Percentiles rank a stretch among this genome's conserved stretches.
Evolutionary conservation across 108 stramenopile genomes (phyloP).

Genomic region (Nitzschia putrida): DNA sequence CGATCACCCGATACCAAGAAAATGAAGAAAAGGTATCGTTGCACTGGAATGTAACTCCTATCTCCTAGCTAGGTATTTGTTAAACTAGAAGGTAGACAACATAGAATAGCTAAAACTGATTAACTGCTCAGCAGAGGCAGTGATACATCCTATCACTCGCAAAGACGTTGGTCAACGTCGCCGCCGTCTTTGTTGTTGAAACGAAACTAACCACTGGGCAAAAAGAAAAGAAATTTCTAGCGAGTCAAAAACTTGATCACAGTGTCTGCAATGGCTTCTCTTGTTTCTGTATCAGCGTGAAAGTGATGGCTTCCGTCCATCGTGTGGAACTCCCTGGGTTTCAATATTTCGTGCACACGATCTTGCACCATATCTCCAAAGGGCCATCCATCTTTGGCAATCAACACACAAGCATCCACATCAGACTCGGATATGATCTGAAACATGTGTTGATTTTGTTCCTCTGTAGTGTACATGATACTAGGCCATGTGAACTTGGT

Average conservation of each 20-base stretch:
- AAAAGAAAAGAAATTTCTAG: no score
- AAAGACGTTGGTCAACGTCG: no score
- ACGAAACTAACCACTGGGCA: no score
- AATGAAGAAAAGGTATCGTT: no score
- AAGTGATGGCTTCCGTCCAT: conserved; percentile 81
- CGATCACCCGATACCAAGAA: no score
- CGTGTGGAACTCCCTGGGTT: conserved; percentile 35
- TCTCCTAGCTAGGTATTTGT: no score
- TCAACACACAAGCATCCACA: conserved; percentile 52
- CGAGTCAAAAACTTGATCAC: conserved; percentile 21
- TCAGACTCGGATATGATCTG: conserved; percentile 33
- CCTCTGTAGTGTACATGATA: conserved; percentile 66
- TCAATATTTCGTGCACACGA: conserved; percentile 36
- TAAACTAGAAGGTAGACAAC: no score
- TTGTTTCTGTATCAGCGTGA: conserved; percentile 79
- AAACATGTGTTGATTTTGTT: conserved; percentile 62
- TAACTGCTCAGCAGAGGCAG: no score
- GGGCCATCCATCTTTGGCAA: conserved; percentile 81
- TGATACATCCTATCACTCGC: no score
- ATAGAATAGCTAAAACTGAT: no score
- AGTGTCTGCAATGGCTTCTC: conserved; percentile 39
- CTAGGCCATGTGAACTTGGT: conserved; percentile 78
- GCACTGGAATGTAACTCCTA: no score
- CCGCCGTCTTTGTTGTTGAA: no score
- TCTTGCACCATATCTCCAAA: conserved; percentile 35